phyloP scores from a whole-genome alignment of 768 basidiomycete genomes.

The Mycena albidolilacea region DNA sequence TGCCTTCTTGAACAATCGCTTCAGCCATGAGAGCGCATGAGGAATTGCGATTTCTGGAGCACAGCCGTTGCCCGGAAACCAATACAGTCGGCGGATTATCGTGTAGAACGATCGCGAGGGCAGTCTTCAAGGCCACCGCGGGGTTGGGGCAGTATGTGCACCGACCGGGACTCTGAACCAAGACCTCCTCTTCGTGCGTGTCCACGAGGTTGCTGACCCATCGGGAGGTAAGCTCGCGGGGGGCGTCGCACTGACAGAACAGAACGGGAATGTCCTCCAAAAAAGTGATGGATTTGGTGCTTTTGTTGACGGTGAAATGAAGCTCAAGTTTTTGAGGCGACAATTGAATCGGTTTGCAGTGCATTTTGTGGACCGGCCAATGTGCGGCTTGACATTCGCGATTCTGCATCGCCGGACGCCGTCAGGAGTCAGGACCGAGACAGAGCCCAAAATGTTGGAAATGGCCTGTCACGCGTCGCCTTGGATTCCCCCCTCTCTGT shows the following conservation, averaged over 20 bases:
- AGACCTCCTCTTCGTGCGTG: constrained; percentile 20
- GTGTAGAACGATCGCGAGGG: constrained; percentile 16
- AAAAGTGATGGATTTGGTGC: neutral
- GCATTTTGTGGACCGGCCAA: constrained; percentile 3
- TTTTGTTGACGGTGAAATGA: constrained; percentile 1
- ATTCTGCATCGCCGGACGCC: constrained; percentile 4
- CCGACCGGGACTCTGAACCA: constrained; percentile 16
- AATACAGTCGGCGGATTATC: constrained; percentile 19
- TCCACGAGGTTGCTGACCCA: constrained; percentile 28
- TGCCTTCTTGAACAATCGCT: neutral
- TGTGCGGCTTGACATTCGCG: constrained; percentile 13
- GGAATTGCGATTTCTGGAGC: constrained; percentile 23
- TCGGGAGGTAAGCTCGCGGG: constrained; percentile 32
- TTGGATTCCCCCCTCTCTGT: too few species aligned
- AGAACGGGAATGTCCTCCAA: constrained; percentile 16
- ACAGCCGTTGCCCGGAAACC: constrained; percentile 14
- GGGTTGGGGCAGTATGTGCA: constrained; percentile 21
- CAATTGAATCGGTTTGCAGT: neutral
- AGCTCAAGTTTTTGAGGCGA: constrained; percentile 8
- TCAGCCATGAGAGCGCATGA: constrained; percentile 19
- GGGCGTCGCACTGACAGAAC: constrained; percentile 24
- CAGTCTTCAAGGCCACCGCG: constrained; percentile 18
- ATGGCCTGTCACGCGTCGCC: too few species aligned
- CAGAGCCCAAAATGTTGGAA: too few species aligned
- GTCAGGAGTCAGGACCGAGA: neutral